Evolutionary conservation across 2,329 filamentous ascomycete genomes (phyloP).

Genomic region (Alternaria sp.): DNA sequence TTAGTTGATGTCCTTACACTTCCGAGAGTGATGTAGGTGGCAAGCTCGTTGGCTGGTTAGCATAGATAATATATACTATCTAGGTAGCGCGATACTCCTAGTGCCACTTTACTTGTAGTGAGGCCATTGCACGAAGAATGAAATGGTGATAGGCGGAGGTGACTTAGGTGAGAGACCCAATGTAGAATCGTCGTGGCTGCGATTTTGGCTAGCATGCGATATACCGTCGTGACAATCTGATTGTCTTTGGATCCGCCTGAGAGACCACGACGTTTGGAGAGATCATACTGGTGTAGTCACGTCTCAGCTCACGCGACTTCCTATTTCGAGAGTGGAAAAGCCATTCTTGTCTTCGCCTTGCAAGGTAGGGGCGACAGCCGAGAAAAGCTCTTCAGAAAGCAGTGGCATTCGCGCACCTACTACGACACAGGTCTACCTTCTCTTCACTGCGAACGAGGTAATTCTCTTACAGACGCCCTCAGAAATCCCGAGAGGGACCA

Average conservation of each 20-base stretch:
- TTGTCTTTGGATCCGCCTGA: background rate
- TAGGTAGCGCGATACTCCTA: too few species aligned
- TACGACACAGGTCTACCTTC: background rate
- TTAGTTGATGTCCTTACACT: accelerated
- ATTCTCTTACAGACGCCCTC: background rate
- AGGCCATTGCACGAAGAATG: background rate
- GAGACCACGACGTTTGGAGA: background rate
- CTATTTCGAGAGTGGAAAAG: background rate
- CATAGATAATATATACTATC: background rate
- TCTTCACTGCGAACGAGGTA: background rate
- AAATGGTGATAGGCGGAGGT: background rate
- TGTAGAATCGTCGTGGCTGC: background rate
- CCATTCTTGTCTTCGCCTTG: background rate
- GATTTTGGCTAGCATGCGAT: background rate
- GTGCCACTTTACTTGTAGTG: background rate
- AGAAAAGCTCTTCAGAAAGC: background rate
- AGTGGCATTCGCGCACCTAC: accelerated
- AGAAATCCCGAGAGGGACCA: background rate
- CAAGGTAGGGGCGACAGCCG: background rate
- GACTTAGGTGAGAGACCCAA: background rate
- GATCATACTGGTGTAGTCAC: background rate
- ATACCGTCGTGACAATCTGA: background rate
- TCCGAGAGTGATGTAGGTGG: too few species aligned
- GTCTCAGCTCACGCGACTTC: background rate
- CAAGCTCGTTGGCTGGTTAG: accelerated